phyloP scores from a whole-genome alignment of 139 green algal genomes.

The Pseudopediastrum boryanum region DNA sequence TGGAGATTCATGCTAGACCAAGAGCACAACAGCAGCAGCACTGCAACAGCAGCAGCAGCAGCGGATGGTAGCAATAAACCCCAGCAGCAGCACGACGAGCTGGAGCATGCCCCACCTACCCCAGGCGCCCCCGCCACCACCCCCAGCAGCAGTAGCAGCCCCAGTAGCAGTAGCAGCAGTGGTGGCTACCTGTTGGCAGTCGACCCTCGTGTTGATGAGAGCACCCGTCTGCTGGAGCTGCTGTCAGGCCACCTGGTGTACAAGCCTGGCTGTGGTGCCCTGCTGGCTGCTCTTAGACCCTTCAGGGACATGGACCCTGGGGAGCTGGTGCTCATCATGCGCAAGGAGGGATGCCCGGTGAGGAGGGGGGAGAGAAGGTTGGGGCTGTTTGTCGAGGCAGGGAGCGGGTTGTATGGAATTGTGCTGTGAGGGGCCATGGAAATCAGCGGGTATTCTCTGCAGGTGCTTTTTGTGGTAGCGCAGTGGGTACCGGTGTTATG shows the following conservation, averaged over 20 bases:
- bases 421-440: too few species aligned
- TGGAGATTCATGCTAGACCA: conserved; percentile 70
- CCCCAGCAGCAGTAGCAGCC: conserved; percentile 1
- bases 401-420: too few species aligned
- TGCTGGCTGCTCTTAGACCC: conserved; percentile 29
- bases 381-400: too few species aligned
- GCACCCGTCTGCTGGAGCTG: conserved; percentile 30
- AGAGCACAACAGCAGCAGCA: conserved; percentile 29
- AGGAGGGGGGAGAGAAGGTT: too few species aligned
- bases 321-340: conserved; percentile 21
- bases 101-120: neutral
- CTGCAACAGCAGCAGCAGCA: neutral
- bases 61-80: neutral
- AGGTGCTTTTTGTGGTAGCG: too few species aligned
- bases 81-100: neutral
- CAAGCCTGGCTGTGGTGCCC: conserved; percentile 35
- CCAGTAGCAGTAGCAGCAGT: conserved; percentile 1
- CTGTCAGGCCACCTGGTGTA: conserved; percentile 44
- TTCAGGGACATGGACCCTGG: conserved; percentile 38
- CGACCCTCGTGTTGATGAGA: conserved; percentile 42
- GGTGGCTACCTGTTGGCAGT: neutral
- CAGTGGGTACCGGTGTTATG: too few species aligned
- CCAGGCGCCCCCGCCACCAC: neutral
- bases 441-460: too few species aligned
- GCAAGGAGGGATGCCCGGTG: conserved; percentile 50